Base-by-base conservation (phyloP, 768 basidiomycete species). In the Amanita polypyramis region DNA sequence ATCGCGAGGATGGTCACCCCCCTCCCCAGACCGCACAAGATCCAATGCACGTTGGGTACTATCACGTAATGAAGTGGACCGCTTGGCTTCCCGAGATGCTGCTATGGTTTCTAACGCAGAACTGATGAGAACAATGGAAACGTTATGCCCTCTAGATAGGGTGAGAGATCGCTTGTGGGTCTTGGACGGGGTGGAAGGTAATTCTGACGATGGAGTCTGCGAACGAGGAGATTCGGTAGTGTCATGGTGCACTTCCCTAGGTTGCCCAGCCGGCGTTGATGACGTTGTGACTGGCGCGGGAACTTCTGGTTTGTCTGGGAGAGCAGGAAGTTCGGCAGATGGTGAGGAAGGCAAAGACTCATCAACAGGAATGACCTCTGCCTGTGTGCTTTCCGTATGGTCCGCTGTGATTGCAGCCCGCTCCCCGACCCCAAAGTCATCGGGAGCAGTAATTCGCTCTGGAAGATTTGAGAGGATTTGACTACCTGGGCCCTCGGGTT, bases 101-200 rank as follows among this genome's bases (percentile, higher is more conserved):
- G 83, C 78, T 60, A 96, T 93, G 6, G 79, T 79, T 59, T 95
- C 89, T 51, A 96, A 65, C 3, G 93, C 91, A 10, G 88, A 84
- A 4, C 85, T 75, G 54, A 92, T 86, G 43, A 92, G 73, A 19
- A 89, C 84, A 36, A 81, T 74, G 2, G 87, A 90, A 35, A 90
- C 84, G 6, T 76, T 80, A 55, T 79, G 74, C 5, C 87, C 86
- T 59, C 72, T 77, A 52, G 78, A 77, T 47, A 81, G 72, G 37
- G 79, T 81, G 57, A 81, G 60, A 4, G 80, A 80, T 38, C 76
- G 72, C 54, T 63, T 73, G 55, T 81, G 80, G 37, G 57, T 32
- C n/a, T 41, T 42, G 3, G 47, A 10, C 10, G 32, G 15, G 11
- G 46, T 23, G 12, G 46, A 48, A 19, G 33, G 7, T 10, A 30